A percentile compares a stretch with the other conserved stretches of the same genome.
Conservation (phyloP, 75 land plant species). For the Pinus taeda region DNA sequence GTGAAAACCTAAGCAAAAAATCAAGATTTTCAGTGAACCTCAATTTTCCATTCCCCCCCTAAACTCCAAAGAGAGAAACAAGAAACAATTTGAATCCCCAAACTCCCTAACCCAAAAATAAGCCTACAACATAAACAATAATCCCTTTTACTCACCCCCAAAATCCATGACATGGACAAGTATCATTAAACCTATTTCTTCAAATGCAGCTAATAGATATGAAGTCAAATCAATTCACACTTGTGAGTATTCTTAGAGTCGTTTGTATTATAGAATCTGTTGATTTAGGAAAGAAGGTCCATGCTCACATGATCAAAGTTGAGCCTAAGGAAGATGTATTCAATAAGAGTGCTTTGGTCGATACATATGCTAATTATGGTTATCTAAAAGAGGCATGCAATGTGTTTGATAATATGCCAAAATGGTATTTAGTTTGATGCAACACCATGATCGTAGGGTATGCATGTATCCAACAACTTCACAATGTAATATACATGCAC, state of each 20-base stretch:
- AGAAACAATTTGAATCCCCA: no score
- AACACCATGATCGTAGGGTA: slow-evolving; percentile 17
- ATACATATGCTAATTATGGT: neutral
- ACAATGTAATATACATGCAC: neutral
- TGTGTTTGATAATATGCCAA: neutral
- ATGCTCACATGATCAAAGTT: neutral
- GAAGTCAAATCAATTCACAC: neutral
- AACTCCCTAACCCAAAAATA: no score
- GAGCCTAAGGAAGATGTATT: neutral
- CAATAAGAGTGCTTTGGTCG: neutral
- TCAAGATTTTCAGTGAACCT: no score
- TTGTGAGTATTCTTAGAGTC: neutral
- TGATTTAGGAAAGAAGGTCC: neutral
- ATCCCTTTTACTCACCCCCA: no score
- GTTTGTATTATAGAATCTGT: neutral
- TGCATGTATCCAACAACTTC: neutral
- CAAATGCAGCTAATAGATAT: neutral
- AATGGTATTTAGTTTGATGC: neutral
- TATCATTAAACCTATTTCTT: neutral
- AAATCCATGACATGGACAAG: no score
- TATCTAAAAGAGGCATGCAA: neutral
- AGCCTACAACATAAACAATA: no score
- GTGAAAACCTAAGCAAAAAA: no score
- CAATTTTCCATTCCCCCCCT: no score
- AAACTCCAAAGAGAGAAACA: no score